Evolutionary conservation across 768 basidiomycete species (phyloP), one percentile per base, ranked within the genome.

Genomic region (Panaeolus cyanescens): DNA sequence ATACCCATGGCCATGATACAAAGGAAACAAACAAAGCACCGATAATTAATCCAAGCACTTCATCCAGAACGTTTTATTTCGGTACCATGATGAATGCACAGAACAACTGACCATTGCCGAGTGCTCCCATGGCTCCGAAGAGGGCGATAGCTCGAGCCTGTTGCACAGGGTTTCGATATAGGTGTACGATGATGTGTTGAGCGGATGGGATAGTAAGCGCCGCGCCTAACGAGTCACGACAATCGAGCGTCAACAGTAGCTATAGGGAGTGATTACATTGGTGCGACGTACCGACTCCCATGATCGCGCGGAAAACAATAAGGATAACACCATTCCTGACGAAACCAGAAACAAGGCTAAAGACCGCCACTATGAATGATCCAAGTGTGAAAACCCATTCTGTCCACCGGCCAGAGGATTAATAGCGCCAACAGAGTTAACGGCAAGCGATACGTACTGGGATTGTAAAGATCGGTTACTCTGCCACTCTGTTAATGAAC

Each of bases 121-220:
- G 57, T 1, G 76, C 80, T 25, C 80, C 83, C 53, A 76, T 73
- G 9, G 79, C 77, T 54, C 80, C 82, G 61, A 84, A 80, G 0
- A 80, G 62, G 5, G 75, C 75, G 20, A 87, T 76, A 8, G 82
- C 85, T 25, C 73, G 75, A 53, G 82, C 77, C 63, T 86, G 84
- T 53, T 78, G 74, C 4, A 59, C 62, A 4, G 79, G 79, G 10
- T 82, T 77, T 0, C 83, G 80, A 67, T 81, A 86, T 64, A 82
- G 70, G 45, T 78, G 75, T 5, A 85, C 81, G 19, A 85, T 75
- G 31, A 87, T 72, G 36, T 78, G 71, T 17, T 81, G 69, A 4
- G 83, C 80, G 3, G 83, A 81, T 1, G 84, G 84, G 32, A 85
- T 77, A 5, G 80, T 81, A 72, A 84, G 69, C 1, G 83, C 75